Conservation (phyloP, 2,329 filamentous ascomycete species). For the Alternaria panax region DNA sequence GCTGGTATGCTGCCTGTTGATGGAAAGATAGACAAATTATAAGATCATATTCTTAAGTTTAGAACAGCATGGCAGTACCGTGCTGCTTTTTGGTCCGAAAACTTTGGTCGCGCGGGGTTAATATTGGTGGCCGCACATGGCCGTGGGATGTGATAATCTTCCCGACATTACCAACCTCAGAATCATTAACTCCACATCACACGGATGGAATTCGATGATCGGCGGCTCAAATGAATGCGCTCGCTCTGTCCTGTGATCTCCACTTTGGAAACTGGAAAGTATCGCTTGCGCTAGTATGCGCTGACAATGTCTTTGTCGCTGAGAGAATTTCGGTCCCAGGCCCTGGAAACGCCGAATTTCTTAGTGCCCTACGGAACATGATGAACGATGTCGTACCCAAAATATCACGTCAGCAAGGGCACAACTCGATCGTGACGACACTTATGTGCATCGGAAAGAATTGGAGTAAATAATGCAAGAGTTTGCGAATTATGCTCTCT, state of each 20-base stretch:
- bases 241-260: not conserved
- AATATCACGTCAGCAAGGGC: not conserved
- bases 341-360: not conserved
- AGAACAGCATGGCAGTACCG: too few species aligned
- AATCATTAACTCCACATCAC: not conserved
- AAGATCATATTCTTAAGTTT: accelerated
- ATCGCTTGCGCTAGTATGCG: not conserved
- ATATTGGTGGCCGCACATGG: not conserved
- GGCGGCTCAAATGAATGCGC: not conserved
- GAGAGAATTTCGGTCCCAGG: not conserved
- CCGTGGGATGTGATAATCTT: not conserved
- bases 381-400: not conserved
- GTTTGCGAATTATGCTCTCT: not conserved
- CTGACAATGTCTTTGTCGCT: not conserved
- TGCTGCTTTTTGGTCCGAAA: not conserved
- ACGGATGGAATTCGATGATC: not conserved
- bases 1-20: constrained; percentile 1
- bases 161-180: not conserved
- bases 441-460: not conserved
- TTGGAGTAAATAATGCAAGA: not conserved
- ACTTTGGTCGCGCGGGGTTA: too few species aligned
- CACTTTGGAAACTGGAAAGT: not conserved
- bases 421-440: not conserved
- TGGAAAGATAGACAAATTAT: not conserved
- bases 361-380: not conserved